These are phyloP conservation scores for Polyporus arcularius DNA, from an alignment of 768 basidiomycete species.

Conservation along the genomic window DNA sequence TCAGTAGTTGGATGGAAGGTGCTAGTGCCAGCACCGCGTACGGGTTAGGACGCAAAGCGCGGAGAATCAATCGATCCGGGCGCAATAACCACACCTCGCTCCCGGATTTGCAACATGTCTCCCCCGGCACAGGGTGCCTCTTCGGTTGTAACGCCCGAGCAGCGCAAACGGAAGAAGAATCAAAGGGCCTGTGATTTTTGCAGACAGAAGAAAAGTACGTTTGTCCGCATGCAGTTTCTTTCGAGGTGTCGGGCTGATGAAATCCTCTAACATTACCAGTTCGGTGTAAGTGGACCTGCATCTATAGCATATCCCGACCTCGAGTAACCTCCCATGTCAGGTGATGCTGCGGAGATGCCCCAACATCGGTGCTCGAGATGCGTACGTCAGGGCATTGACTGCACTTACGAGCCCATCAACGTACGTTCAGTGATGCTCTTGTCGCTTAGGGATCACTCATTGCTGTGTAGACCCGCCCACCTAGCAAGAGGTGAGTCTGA, in stretches of 20 bases:
- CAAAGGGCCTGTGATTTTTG: conserved; percentile 9
- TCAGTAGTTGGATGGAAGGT: too few relatives aligned
- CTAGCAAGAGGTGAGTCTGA: conserved; percentile 9
- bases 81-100: not conserved
- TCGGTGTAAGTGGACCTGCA: conserved; percentile 1
- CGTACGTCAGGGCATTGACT: conserved; percentile 9
- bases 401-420: conserved; percentile 16
- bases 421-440: not conserved
- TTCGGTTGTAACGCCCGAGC: not conserved
- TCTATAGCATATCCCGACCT: not conserved
- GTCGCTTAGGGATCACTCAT: not conserved
- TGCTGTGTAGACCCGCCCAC: conserved; percentile 4
- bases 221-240: not conserved
- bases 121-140: not conserved
- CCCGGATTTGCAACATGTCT: not conserved
- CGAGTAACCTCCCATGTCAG: not conserved
- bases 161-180: conserved; percentile 1
- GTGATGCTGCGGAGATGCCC: conserved; percentile 17
- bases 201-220: conserved; percentile 8
- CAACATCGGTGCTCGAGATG: conserved; percentile 15
- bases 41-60: too few relatives aligned
- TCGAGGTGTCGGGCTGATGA: not conserved
- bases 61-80: too few relatives aligned
- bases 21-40: too few relatives aligned
- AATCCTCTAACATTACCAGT: not conserved